A percentile compares a stretch with the other conserved stretches of the same genome.
These are phyloP conservation scores for Emergomyces orientalis DNA, from an alignment of 2,329 filamentous ascomycete genomes.

Conservation along the genomic window DNA sequence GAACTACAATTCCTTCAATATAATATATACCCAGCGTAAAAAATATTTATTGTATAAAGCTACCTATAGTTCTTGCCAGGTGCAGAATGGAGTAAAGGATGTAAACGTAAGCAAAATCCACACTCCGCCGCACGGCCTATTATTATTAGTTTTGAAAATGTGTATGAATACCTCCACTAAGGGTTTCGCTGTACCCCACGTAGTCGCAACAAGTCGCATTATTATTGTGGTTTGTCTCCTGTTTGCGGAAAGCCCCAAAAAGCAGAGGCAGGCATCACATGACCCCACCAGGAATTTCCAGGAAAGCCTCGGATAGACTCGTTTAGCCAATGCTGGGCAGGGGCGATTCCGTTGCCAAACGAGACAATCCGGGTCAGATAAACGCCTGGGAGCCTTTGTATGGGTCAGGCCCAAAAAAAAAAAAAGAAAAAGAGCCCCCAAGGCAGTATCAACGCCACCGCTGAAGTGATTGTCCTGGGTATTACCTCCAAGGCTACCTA, in stretches of 20 bases:
- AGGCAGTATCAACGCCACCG: not conserved
- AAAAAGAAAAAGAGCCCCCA: not conserved
- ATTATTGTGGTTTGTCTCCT: not conserved
- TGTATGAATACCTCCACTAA: too few relatives aligned
- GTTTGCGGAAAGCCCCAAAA: not conserved
- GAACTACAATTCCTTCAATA: too few relatives aligned
- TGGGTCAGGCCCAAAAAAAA: not conserved
- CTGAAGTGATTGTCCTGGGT: not conserved
- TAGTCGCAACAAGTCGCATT: not conserved
- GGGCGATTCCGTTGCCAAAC: not conserved
- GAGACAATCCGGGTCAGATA: not conserved
- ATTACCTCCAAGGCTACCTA: not conserved
- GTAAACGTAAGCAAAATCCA: too few relatives aligned
- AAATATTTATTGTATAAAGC: too few relatives aligned
- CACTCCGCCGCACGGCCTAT: too few relatives aligned
- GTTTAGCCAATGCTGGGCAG: slow-evolving; percentile 4
- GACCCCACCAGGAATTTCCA: not conserved
- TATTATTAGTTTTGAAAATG: too few relatives aligned
- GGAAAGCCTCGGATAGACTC: slow-evolving; percentile 14
- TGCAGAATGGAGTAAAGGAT: too few relatives aligned
- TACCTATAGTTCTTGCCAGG: too few relatives aligned
- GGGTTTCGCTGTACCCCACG: too few relatives aligned
- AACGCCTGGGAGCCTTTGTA: not conserved
- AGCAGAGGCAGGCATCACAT: not conserved
- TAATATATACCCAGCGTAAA: too few relatives aligned